A percentile compares a stretch with the other conserved stretches of the same genome.
Conservation (phyloP, 805 yeast species). For the Zygotorulaspora sp. region DNA sequence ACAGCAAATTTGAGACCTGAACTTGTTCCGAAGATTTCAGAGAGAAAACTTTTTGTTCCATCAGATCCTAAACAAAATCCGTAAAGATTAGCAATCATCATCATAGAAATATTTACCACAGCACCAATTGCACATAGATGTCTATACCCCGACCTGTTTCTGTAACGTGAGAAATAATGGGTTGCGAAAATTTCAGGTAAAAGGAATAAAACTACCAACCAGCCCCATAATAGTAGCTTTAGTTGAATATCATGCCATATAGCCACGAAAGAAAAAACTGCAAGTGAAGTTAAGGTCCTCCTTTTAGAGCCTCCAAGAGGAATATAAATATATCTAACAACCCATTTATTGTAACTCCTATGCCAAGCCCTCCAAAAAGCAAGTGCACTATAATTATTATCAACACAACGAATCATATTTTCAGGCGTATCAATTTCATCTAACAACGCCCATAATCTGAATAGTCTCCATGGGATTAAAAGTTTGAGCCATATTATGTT, state of each 20-base stretch:
- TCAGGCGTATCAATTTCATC: conserved; percentile 97
- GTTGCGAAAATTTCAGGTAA: conserved; percentile 79
- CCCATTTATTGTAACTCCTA: conserved; percentile 87
- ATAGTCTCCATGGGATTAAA: conserved; percentile 92
- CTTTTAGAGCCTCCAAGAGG: conserved; percentile 83
- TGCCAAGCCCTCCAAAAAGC: conserved; percentile 99
- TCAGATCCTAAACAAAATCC: conserved; percentile 93
- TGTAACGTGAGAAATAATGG: conserved; percentile 37
- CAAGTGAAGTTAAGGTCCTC: conserved; percentile 68
- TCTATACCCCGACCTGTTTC: conserved; percentile 62
- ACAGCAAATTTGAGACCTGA: conserved; percentile 62
- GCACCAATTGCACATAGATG: conserved; percentile 84
- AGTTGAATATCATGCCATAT: conserved; percentile 97
- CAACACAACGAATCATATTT: conserved; percentile 94
- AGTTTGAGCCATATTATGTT: conserved; percentile 91
- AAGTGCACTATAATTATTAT: conserved; percentile 85
- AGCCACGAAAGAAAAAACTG: conserved; percentile 93
- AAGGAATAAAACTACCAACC: conserved; percentile 83
- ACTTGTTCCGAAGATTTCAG: conserved; percentile 66
- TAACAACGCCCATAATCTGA: conserved; percentile 86
- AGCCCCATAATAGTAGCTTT: conserved; percentile 87
- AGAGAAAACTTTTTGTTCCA: conserved; percentile 64
- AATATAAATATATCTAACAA: conserved; percentile 78
- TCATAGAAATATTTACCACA: conserved; percentile 87
- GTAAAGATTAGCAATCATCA: conserved; percentile 93